Evolutionary conservation across 2,329 filamentous ascomycete species (phyloP).

Genomic region (Chaetomium strumarium): DNA sequence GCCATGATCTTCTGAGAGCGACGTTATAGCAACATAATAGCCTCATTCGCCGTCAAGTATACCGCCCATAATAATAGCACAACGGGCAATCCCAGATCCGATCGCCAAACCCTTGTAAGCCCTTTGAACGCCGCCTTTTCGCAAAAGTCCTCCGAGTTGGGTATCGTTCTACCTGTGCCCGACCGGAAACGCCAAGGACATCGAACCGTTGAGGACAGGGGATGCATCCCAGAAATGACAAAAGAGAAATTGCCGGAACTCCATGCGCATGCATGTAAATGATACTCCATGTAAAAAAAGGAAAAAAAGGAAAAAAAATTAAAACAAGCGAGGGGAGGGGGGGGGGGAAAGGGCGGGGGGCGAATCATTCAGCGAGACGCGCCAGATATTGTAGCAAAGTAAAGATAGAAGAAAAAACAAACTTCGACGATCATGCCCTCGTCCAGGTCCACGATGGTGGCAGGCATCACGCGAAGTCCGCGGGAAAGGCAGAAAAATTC

Average conservation of each 20-base stretch:
- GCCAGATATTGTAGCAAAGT: too few relatives aligned
- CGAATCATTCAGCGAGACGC: too few relatives aligned
- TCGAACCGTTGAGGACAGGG: neutral
- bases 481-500: too few relatives aligned
- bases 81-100: neutral
- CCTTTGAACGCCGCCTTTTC: neutral
- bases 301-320: too few relatives aligned
- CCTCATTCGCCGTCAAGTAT: neutral
- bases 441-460: too few relatives aligned
- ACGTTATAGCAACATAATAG: neutral
- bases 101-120: neutral
- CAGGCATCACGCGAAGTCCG: too few relatives aligned
- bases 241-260: neutral
- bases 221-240: neutral
- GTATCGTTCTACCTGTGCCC: constrained; percentile 5
- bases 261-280: neutral
- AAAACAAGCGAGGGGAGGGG: too few relatives aligned
- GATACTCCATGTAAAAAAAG: too few relatives aligned
- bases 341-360: too few relatives aligned
- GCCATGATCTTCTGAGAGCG: neutral
- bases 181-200: constrained; percentile 7
- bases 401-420: too few relatives aligned
- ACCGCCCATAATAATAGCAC: constrained; percentile 1
- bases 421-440: too few relatives aligned
- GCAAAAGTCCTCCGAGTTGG: neutral